These are phyloP conservation scores for Plasmodium gonderi DNA, from an alignment of 169 alveolate species.

Conservation along the genomic window DNA sequence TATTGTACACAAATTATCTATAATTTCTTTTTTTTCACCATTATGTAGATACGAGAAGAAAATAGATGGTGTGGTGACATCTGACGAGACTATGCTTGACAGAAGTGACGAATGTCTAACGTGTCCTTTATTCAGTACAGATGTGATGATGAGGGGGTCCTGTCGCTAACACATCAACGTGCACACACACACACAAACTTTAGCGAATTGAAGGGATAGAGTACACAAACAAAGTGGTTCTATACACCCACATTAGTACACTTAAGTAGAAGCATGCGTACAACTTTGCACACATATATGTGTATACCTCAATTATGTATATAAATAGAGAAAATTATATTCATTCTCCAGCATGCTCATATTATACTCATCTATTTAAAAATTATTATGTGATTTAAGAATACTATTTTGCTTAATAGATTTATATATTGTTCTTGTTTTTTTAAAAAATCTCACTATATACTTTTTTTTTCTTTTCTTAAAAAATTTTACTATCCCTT, in stretches of 20 bases:
- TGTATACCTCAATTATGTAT: not conserved
- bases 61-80: conserved; percentile 96
- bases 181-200: no score
- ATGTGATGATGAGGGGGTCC: no score
- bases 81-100: conserved; percentile 6
- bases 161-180: no score
- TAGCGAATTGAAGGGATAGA: no score
- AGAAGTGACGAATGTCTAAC: not conserved
- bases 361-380: not conserved
- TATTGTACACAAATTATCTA: not conserved
- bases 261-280: no score
- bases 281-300: no score
- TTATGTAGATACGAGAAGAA: conserved; percentile 94
- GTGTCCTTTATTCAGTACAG: not conserved
- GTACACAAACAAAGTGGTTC: no score
- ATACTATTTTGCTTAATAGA: not conserved
- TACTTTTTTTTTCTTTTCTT: not conserved
- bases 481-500: not conserved
- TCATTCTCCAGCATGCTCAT: not conserved
- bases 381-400: not conserved
- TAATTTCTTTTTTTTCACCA: not conserved
- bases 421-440: not conserved
- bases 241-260: no score
- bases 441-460: no score
- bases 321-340: no score